Evolutionary conservation across 306 rosid genomes (phyloP).

Genomic region (Amphicarpaea edgeworthii): DNA sequence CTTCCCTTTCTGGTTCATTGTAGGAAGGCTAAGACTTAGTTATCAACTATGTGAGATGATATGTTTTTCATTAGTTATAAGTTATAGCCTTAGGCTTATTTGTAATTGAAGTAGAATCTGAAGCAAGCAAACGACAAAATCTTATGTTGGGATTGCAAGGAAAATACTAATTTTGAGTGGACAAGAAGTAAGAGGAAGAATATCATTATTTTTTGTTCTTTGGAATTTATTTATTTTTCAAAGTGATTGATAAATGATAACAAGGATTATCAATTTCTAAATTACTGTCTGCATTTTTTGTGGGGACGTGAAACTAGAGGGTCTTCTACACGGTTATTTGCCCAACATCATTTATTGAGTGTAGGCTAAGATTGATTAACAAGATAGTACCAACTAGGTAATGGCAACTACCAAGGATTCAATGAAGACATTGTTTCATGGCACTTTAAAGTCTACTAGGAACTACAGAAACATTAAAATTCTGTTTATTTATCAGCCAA

Average conservation of each 20-base stretch:
- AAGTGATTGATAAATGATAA: neutral
- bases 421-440: slow-evolving; percentile 1
- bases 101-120: slow-evolving; percentile 11
- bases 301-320: slow-evolving; percentile 1
- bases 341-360: slow-evolving; percentile 28
- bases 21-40: slow-evolving; percentile 32
- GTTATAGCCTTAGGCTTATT: neutral
- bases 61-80: slow-evolving; percentile 10
- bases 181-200: slow-evolving; percentile 43
- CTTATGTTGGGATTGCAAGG: slow-evolving; percentile 46
- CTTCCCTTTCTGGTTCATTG: slow-evolving; percentile 36
- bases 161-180: slow-evolving; percentile 34
- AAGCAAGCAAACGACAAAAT: slow-evolving; percentile 44
- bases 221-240: too few species aligned
- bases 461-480: neutral
- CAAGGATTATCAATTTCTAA: slow-evolving; percentile 9
- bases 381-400: neutral
- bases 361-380: slow-evolving; percentile 2
- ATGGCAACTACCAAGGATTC: neutral
- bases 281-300: slow-evolving; percentile 18
- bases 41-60: slow-evolving; percentile 28
- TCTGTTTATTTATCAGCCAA: slow-evolving; percentile 23
- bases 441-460: slow-evolving; percentile 5
- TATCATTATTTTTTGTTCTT: slow-evolving; percentile 15
- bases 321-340: slow-evolving; percentile 2